phyloP scores from a whole-genome alignment of 2,329 filamentous ascomycete species.

The Myriosclerotinia duriaeana region DNA sequence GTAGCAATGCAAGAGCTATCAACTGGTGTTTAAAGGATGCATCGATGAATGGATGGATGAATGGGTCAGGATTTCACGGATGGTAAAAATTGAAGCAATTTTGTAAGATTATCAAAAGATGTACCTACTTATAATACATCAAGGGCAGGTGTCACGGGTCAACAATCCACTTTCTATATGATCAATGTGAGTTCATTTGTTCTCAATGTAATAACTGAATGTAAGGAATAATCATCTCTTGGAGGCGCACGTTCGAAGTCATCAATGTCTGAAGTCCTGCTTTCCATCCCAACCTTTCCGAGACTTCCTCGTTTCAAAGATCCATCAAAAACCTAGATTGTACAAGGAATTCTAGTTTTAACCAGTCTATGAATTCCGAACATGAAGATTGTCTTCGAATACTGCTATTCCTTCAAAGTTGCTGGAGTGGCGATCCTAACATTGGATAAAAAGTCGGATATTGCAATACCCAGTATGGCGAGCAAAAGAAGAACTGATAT shows the following conservation, averaged over 20 bases:
- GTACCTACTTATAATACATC: too few relatives aligned
- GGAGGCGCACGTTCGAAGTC: background rate
- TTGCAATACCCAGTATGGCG: background rate
- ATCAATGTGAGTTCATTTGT: background rate
- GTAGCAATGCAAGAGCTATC: slow-evolving; percentile 22
- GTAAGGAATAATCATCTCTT: background rate
- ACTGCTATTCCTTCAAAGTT: background rate
- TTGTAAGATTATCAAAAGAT: slow-evolving; percentile 13
- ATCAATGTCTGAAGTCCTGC: background rate
- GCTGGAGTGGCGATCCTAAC: background rate
- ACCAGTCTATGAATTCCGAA: too few relatives aligned
- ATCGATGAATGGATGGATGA: background rate
- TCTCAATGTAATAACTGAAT: background rate
- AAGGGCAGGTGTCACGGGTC: slow-evolving; percentile 11
- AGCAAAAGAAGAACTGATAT: background rate
- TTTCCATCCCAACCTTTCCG: background rate
- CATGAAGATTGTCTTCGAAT: too few relatives aligned
- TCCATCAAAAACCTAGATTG: background rate
- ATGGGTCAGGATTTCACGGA: slow-evolving; percentile 12
- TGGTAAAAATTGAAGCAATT: slow-evolving; percentile 21
- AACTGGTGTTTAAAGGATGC: slow-evolving; percentile 18
- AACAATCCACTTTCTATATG: background rate
- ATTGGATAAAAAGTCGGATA: background rate
- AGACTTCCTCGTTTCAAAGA: background rate
- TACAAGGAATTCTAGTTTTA: too few relatives aligned